These are phyloP conservation scores for Gossypium sturtianum DNA, from an alignment of 345 rosid genomes.

Conservation along the genomic window DNA sequence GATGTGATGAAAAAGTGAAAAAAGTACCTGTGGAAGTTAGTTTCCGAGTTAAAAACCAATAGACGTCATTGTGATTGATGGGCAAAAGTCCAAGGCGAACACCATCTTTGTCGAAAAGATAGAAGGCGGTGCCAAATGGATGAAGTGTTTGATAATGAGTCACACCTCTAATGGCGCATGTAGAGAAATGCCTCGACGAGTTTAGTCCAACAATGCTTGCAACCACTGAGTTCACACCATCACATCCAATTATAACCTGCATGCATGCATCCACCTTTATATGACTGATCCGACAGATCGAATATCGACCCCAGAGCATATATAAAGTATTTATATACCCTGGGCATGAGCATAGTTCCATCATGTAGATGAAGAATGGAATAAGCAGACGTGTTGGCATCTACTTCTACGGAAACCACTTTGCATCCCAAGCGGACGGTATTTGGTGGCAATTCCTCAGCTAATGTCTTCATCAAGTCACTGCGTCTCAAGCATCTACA, in stretches of 20 bases:
- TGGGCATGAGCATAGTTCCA: constrained; percentile 34
- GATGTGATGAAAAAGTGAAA: no score
- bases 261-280: no score
- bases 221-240: no score
- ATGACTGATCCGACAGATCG: no score
- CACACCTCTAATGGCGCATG: no score
- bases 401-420: constrained; percentile 25
- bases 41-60: not conserved
- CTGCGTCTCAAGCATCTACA: constrained; percentile 35
- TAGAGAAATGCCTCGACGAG: no score
- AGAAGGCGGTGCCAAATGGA: not conserved
- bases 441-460: constrained; percentile 34
- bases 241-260: no score
- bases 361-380: constrained; percentile 22
- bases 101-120: not conserved
- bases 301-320: no score
- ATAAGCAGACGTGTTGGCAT: constrained; percentile 22
- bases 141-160: not conserved
- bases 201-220: no score
- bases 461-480: constrained; percentile 41
- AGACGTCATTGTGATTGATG: not conserved
- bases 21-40: not conserved
- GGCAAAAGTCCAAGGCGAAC: not conserved
- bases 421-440: constrained; percentile 36
- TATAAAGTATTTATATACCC: constrained; percentile 17